These are phyloP conservation scores for Torrubiella hemipterigena DNA, from an alignment of 2,329 filamentous ascomycete species.

Conservation along the genomic window DNA sequence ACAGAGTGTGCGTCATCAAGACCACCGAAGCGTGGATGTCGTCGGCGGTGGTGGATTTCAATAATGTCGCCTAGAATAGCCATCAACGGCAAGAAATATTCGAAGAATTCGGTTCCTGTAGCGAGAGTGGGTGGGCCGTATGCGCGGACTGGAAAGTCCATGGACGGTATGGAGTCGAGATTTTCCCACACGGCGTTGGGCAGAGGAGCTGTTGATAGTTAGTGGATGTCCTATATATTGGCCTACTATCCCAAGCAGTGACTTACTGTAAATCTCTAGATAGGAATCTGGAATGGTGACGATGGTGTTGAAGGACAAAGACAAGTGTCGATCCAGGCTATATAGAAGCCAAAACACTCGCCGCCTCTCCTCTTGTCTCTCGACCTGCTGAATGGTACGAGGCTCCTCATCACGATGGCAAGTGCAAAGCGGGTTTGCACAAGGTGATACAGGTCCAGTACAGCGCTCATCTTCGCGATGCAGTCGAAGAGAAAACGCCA, in stretches of 20 bases:
- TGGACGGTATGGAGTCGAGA: conserved; percentile 18
- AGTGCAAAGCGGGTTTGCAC: conserved; percentile 18
- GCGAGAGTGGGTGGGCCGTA: conserved; percentile 25
- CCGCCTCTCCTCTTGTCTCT: conserved; percentile 32
- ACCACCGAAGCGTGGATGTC: conserved; percentile 28
- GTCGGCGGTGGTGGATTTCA: conserved; percentile 29
- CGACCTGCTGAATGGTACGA: conserved; percentile 16
- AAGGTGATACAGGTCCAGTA: conserved; percentile 14
- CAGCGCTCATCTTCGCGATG: conserved; percentile 24
- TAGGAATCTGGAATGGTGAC: conserved; percentile 32
- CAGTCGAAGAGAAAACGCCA: conserved; percentile 24
- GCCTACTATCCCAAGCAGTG: background rate
- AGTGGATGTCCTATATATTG: no score
- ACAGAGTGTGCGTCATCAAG: conserved; percentile 21
- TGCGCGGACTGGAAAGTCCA: conserved; percentile 18
- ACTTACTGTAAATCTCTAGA: conserved; percentile 26
- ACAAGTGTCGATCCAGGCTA: conserved; percentile 32
- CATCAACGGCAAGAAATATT: conserved; percentile 38
- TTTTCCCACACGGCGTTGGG: conserved; percentile 28
- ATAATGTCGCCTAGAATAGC: conserved; percentile 35
- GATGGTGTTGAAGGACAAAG: conserved; percentile 31
- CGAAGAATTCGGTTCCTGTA: conserved; percentile 32
- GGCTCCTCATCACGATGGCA: conserved; percentile 17
- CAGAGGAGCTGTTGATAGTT: conserved; percentile 18
- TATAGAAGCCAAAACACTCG: conserved; percentile 36